Conservation (phyloP, 129 eudicot genomes). For the Artemisia argyi region DNA sequence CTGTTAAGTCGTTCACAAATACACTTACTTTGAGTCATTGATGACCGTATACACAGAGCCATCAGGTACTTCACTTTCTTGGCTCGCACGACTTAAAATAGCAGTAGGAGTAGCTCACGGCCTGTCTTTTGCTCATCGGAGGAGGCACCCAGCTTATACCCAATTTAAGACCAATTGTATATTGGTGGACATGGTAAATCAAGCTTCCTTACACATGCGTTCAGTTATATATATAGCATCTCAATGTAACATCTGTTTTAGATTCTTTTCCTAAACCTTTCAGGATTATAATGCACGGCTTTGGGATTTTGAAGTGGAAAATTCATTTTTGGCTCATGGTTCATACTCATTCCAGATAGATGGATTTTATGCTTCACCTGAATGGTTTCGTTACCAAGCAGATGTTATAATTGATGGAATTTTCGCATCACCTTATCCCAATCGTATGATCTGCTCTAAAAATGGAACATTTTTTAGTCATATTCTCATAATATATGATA, state of each 20-base stretch:
- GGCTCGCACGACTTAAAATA: constrained; percentile 27
- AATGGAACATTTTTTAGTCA: neutral
- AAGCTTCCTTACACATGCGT: neutral
- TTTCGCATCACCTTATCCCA: neutral
- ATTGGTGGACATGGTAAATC: constrained; percentile 24
- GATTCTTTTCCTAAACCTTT: neutral
- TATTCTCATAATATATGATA: neutral
- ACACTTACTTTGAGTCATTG: neutral
- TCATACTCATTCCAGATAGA: constrained; percentile 1
- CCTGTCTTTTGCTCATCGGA: constrained; percentile 20
- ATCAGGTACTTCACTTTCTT: constrained; percentile 18
- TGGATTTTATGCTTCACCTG: constrained; percentile 27
- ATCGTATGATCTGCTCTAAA: constrained; percentile 22
- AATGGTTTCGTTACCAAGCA: constrained; percentile 31
- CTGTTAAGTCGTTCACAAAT: neutral
- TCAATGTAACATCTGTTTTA: neutral
- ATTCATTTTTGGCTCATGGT: neutral
- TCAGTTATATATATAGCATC: neutral
- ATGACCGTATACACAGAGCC: constrained; percentile 5
- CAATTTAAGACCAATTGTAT: constrained; percentile 28
- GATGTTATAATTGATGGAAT: neutral
- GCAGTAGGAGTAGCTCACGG: constrained; percentile 32
- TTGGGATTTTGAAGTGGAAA: constrained; percentile 16
- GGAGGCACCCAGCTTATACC: constrained; percentile 2
- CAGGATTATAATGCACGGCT: constrained; percentile 33